Conservation (phyloP, 345 rosid species). For the Melaleuca quinquenervia region DNA sequence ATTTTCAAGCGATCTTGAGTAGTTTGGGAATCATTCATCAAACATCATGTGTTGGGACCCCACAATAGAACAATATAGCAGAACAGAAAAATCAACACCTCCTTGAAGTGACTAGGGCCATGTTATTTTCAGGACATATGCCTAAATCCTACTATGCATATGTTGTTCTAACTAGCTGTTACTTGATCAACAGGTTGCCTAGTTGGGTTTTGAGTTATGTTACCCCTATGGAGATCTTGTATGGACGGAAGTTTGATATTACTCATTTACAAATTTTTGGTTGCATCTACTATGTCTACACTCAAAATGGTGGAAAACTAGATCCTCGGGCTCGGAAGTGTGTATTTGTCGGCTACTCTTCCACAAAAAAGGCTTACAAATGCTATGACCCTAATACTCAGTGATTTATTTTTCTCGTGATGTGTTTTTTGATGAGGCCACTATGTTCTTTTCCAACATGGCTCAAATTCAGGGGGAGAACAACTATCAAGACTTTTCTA, state of each 20-base stretch:
- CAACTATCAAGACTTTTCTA: not conserved
- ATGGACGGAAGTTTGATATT: not conserved
- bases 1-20: not conserved
- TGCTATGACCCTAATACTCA: not conserved
- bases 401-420: not conserved
- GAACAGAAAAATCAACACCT: not conserved
- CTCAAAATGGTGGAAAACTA: not conserved
- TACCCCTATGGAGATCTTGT: not conserved
- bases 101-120: not conserved
- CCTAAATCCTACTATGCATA: not conserved
- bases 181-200: not conserved
- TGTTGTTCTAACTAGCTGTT: not conserved
- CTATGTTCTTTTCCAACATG: not conserved
- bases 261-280: not conserved
- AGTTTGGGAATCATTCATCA: not conserved
- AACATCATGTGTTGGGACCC: not conserved
- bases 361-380: not conserved
- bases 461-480: not conserved
- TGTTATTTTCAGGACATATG: not conserved
- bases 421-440: not conserved
- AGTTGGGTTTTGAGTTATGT: not conserved
- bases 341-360: not conserved
- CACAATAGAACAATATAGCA: not conserved
- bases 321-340: fast-evolving
- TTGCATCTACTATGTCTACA: not conserved